Evolutionary conservation across 768 basidiomycete genomes (phyloP).

Genomic region (Leucocoprinus sp.): DNA sequence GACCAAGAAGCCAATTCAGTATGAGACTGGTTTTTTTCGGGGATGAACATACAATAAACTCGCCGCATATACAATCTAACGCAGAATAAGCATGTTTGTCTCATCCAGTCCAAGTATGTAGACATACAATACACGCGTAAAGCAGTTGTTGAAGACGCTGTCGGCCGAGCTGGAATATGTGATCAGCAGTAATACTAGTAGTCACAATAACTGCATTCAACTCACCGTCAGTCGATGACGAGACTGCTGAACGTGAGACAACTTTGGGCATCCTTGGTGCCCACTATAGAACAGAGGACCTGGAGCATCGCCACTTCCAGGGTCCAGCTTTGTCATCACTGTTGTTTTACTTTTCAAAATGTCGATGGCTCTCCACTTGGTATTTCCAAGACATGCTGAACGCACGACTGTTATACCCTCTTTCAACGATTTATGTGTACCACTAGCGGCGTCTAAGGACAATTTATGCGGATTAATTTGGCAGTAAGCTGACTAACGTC

Average conservation of each 20-base stretch:
- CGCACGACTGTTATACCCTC: no score
- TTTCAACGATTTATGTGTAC: no score
- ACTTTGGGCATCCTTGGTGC: slow-evolving; percentile 89
- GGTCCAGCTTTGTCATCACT: no score
- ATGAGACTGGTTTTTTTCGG: neutral
- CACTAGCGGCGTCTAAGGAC: no score
- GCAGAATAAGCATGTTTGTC: slow-evolving; percentile 13
- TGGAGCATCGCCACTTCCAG: no score
- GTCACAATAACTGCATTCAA: slow-evolving; percentile 6
- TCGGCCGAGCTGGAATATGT: slow-evolving; percentile 58
- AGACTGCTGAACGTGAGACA: slow-evolving; percentile 80
- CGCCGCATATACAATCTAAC: slow-evolving; percentile 80
- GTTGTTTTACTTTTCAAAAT: no score
- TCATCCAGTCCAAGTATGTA: slow-evolving; percentile 2
- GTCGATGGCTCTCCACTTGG: no score
- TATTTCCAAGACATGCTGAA: no score
- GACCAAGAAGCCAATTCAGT: slow-evolving; percentile 4
- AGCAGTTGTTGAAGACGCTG: slow-evolving; percentile 68
- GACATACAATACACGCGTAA: slow-evolving; percentile 78
- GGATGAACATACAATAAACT: slow-evolving; percentile 62
- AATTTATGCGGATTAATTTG: no score
- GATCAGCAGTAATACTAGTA: neutral
- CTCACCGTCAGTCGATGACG: slow-evolving; percentile 80
- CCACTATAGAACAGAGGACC: no score
- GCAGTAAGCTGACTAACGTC: no score